These are phyloP conservation scores for Botrytis fragariae DNA, from an alignment of 2,329 filamentous ascomycete genomes.

Conservation along the genomic window DNA sequence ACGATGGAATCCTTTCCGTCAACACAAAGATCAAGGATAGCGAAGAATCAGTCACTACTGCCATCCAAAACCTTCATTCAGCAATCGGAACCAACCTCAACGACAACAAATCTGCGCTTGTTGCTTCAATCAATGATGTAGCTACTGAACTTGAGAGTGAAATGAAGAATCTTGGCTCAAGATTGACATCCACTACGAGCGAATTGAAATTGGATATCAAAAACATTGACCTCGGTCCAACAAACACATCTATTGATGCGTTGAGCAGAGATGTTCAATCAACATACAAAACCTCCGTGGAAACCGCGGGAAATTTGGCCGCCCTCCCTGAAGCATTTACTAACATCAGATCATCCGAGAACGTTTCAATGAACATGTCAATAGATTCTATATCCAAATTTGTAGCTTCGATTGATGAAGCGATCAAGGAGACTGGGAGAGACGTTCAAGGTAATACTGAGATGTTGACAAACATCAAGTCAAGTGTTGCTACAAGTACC, in stretches of 20 bases:
- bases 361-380: constrained; percentile 19
- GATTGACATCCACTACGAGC: constrained; percentile 19
- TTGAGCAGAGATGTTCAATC: constrained; percentile 23
- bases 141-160: constrained; percentile 23
- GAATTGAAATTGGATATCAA: constrained; percentile 23
- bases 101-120: constrained; percentile 16
- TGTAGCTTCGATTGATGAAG: constrained; percentile 21
- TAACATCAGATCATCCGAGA: constrained; percentile 20
- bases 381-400: constrained; percentile 20
- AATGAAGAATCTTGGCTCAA: constrained; percentile 20
- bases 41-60: constrained; percentile 20
- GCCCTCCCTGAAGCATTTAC: constrained; percentile 22
- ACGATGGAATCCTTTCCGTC: constrained; percentile 21
- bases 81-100: constrained; percentile 19
- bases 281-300: constrained; percentile 9
- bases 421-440: constrained; percentile 22
- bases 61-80: constrained; percentile 21
- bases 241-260: constrained; percentile 20
- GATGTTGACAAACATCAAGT: constrained; percentile 22
- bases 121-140: constrained; percentile 20
- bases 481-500: constrained; percentile 21
- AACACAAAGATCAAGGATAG: constrained; percentile 22
- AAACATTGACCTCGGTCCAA: constrained; percentile 20
- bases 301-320: not conserved
- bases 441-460: constrained; percentile 21